Percentiles rank a stretch among this genome's conserved stretches.
Conservation (phyloP, 1,284 basidiomycete species). For the Jaminaea rosea region DNA sequence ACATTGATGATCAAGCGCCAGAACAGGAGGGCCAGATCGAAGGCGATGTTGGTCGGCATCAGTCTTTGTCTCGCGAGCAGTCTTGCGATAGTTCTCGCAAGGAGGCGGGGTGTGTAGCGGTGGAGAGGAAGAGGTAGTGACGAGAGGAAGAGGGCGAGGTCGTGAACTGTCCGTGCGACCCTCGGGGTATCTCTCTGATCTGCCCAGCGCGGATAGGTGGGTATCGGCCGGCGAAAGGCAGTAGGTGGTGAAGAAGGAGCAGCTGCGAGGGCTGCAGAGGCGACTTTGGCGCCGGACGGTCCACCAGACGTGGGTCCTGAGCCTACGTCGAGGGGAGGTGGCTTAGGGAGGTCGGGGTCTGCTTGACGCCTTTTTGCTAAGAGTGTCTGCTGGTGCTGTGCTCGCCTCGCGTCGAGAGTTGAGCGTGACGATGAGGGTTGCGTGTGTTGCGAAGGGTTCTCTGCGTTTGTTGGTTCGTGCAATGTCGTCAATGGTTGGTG, state of each 20-base stretch:
- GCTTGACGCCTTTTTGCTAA: not conserved
- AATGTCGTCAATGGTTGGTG: no score
- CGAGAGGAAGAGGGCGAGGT: slow-evolving; percentile 28
- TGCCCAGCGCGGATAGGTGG: slow-evolving; percentile 11
- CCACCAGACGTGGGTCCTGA: no score
- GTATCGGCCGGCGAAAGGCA: not conserved
- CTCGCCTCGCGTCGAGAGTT: not conserved
- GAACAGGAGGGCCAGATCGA: slow-evolving; percentile 46
- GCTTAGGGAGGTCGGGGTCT: not conserved
- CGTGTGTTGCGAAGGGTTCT: no score
- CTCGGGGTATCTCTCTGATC: slow-evolving; percentile 17
- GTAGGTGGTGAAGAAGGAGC: not conserved
- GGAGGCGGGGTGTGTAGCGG: slow-evolving; percentile 20
- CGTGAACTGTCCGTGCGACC: slow-evolving; percentile 19
- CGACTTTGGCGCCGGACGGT: no score
- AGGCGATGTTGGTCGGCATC: slow-evolving; percentile 43
- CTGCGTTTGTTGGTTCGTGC: no score
- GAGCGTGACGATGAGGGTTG: no score
- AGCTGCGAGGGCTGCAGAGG: no score
- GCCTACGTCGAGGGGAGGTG: not conserved
- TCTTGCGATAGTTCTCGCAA: slow-evolving; percentile 25
- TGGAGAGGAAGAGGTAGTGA: slow-evolving; percentile 37
- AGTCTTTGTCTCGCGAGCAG: slow-evolving; percentile 23
- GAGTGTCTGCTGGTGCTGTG: not conserved
- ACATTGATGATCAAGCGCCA: slow-evolving; percentile 78